Evolutionary conservation across 2,329 filamentous ascomycete species (phyloP), one percentile per base, ranked within the genome.

Genomic region (Helicocarpus griseus): DNA sequence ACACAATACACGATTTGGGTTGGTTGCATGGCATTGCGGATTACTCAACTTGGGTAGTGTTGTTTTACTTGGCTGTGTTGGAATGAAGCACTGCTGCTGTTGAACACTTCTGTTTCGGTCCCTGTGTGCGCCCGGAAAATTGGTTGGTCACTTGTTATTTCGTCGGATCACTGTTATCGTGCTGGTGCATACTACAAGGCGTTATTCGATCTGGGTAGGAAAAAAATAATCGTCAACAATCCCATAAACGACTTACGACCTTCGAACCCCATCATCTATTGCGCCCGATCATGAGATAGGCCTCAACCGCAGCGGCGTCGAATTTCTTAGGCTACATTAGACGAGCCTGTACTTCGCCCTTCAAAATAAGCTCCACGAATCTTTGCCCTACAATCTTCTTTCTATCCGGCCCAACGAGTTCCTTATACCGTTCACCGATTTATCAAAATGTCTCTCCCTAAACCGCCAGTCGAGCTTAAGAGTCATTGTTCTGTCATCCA

Each of bases 401-500:
- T 31, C 13, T 19, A 49, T 26, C 33, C 26, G n/a, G 24, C 6
- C 39, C 52, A 55, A 41, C 51, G 41, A 31, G 52, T 46, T 49
- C 35, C 41, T 53, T 43, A 5, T 38, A 35, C 28, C 52, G 50
- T 49, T 48, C 17, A 6, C 45, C 22, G 9, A 40, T 52, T 41
- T 38, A 54, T 54, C 57, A 63, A 62, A 43, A 94, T 94, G 89
- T 73, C 82, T 63, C 75, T 85, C 52, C 88, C 89, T 46, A 72
- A 81, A 63, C 89, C 89, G 49, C 73, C 79, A 49, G 77, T 82
- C 64, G 74, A 83, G 56, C 73, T 96, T 65, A 79, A 82, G 67
- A 82, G 84, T 69, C 83, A 87, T 62, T 97, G 91, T 71, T 89
- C 89, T 53, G 81, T 86, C 63, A 78, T 96, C 55, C 77, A 87